phyloP scores from a whole-genome alignment of 1,139 yeast genomes.

The Yamadazyma sp. region DNA sequence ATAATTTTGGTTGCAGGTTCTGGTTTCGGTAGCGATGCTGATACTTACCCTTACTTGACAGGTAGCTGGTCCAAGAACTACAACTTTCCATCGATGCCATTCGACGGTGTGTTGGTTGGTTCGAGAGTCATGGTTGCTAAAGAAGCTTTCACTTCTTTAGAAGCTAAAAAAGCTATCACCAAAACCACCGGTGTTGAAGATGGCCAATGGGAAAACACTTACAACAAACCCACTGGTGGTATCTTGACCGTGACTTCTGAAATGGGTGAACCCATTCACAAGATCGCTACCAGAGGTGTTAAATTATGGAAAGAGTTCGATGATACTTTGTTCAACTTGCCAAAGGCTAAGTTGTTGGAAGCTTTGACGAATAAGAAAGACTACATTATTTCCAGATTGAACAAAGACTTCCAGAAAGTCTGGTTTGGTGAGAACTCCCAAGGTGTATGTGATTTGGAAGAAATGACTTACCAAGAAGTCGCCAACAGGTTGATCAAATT shows the following conservation, averaged over 20 bases:
- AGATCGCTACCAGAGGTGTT: constrained; percentile 97
- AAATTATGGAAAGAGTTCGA: constrained; percentile 96
- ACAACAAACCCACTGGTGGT: constrained; percentile 96
- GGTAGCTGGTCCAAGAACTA: constrained; percentile 90
- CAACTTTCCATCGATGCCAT: constrained; percentile 98
- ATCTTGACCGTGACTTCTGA: constrained; percentile 93
- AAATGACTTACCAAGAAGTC: constrained; percentile 94
- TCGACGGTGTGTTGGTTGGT: constrained; percentile 95
- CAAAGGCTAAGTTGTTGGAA: constrained; percentile 84
- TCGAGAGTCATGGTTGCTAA: constrained; percentile 97
- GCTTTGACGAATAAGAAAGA: constrained; percentile 82
- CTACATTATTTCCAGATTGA: constrained; percentile 79
- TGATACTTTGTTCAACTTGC: constrained; percentile 85
- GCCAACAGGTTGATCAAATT: constrained; percentile 85
- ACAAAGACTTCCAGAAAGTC: constrained; percentile 95
- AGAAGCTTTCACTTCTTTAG: constrained; percentile 93
- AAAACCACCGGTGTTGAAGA: constrained; percentile 89
- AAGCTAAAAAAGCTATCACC: constrained; percentile 90
- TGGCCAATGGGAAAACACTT: constrained; percentile 87
- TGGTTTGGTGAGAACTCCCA: constrained; percentile 84
- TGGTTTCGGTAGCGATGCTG: constrained; percentile 96
- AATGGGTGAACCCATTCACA: constrained; percentile 99
- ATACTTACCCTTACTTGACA: constrained; percentile 94
- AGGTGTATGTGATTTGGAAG: constrained; percentile 89
- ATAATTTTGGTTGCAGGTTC: constrained; percentile 94